phyloP scores from a whole-genome alignment of 495 filamentous ascomycete species.

The Aeminium ludgeri region DNA sequence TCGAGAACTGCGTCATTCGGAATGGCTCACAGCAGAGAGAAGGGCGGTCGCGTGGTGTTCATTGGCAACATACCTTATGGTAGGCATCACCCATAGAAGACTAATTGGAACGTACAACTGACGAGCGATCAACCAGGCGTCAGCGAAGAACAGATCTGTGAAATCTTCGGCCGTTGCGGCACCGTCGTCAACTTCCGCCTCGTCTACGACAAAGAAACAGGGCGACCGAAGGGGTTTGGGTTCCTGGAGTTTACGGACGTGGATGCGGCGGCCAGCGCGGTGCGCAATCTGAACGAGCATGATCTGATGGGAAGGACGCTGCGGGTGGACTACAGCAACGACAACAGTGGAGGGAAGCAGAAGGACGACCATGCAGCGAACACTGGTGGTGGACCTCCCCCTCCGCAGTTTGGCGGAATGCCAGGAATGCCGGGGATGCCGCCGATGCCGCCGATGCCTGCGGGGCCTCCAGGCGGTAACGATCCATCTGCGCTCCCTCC shows the following conservation, averaged over 20 bases:
- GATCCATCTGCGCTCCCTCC: conserved; percentile 42
- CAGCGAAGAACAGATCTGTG: conserved; percentile 73
- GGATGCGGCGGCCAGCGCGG: conserved; percentile 84
- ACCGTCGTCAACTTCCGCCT: conserved; percentile 84
- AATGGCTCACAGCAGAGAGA: conserved; percentile 4
- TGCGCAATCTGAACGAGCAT: conserved; percentile 89
- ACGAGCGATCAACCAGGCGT: conserved; percentile 3
- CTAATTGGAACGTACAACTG: no score
- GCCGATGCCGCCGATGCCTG: conserved; percentile 1
- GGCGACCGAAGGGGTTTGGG: conserved; percentile 87
- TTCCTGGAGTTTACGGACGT: conserved; percentile 85
- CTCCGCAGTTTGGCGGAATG: conserved; percentile 29
- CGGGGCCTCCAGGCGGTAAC: conserved; percentile 13
- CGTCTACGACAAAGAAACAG: conserved; percentile 90
- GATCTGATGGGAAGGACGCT: conserved; percentile 92
- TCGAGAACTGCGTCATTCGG: not conserved
- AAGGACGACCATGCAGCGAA: no score
- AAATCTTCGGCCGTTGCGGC: conserved; percentile 75
- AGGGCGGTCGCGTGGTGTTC: conserved; percentile 23
- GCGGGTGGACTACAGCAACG: conserved; percentile 87
- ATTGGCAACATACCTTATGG: conserved; percentile 30
- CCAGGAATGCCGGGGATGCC: conserved; percentile 13
- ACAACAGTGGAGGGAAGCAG: conserved; percentile 45
- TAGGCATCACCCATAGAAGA: conserved; percentile 1
- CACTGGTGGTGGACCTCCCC: conserved; percentile 16